Percentiles rank a stretch among this genome's conserved stretches.
phyloP scores from a whole-genome alignment of 2,329 filamentous ascomycete species.

The Gremmenia infestans region DNA sequence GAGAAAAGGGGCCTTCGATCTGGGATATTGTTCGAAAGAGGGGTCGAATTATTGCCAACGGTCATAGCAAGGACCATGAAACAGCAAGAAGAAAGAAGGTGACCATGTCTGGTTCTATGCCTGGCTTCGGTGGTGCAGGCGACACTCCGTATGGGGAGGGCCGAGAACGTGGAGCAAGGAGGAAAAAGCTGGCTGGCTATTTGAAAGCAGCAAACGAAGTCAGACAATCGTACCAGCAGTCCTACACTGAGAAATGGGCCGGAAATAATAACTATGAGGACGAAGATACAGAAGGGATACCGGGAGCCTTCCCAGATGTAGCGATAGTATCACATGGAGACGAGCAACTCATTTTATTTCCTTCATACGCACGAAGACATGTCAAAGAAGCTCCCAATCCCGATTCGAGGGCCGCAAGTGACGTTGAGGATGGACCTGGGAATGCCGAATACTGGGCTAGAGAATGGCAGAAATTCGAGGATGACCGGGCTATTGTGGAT shows the following conservation, averaged over 20 bases:
- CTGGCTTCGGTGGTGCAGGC: slow-evolving; percentile 24
- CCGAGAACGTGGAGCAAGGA: slow-evolving; percentile 61
- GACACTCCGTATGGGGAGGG: slow-evolving; percentile 33
- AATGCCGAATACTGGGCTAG: slow-evolving; percentile 71
- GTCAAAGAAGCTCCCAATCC: slow-evolving; percentile 27
- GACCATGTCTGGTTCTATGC: slow-evolving; percentile 32
- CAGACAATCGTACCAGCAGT: slow-evolving; percentile 59
- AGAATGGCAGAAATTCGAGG: slow-evolving; percentile 75
- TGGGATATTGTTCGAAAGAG: slow-evolving; percentile 25
- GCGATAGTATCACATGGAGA: slow-evolving; percentile 74
- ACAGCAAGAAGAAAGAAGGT: slow-evolving; percentile 21
- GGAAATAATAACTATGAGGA: slow-evolving; percentile 38
- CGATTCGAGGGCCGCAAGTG: slow-evolving; percentile 34
- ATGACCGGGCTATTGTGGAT: slow-evolving; percentile 81
- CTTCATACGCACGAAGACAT: slow-evolving; percentile 72
- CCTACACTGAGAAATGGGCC: slow-evolving; percentile 43
- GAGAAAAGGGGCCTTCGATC: slow-evolving; percentile 30
- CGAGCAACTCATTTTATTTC: slow-evolving; percentile 92
- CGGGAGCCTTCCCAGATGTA: slow-evolving; percentile 78
- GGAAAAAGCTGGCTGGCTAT: slow-evolving; percentile 73
- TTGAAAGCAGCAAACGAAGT: slow-evolving; percentile 68
- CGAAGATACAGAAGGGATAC: slow-evolving; percentile 49
- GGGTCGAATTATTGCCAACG: slow-evolving; percentile 31
- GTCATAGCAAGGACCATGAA: slow-evolving; percentile 33
- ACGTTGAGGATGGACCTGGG: slow-evolving; percentile 40